These are phyloP conservation scores for Oidium heveae DNA, from an alignment of 2,329 filamentous ascomycete species.

Conservation along the genomic window DNA sequence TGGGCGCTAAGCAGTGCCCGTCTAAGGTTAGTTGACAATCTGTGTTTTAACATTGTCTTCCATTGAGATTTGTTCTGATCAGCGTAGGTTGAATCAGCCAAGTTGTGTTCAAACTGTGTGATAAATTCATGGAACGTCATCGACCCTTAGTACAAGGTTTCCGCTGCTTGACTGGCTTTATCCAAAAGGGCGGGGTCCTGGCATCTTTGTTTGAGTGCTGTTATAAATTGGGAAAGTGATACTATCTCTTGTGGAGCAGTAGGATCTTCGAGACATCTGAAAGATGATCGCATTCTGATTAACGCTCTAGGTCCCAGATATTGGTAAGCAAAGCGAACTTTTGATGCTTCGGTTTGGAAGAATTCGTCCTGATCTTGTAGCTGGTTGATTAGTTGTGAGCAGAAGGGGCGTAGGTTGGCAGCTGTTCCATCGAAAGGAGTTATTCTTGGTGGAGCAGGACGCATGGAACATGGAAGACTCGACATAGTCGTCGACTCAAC, in stretches of 20 bases:
- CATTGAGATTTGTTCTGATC: background rate
- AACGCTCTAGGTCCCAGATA: background rate
- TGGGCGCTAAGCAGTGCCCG: background rate
- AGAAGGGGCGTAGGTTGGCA: background rate
- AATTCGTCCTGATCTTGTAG: background rate
- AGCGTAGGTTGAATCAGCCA: background rate
- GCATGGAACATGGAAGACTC: background rate
- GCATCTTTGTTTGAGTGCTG: background rate
- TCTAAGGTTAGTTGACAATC: background rate
- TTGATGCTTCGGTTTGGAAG: background rate
- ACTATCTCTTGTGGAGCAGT: background rate
- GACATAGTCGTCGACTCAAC: background rate
- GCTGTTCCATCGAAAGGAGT: background rate
- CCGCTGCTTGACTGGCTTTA: background rate
- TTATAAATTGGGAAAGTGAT: background rate
- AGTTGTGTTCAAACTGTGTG: background rate
- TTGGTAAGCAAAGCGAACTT: too few species aligned
- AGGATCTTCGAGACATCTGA: background rate
- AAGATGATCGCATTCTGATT: background rate
- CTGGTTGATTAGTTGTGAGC: background rate
- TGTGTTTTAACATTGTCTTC: background rate
- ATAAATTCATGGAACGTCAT: conserved; percentile 1
- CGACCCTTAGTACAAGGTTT: background rate
- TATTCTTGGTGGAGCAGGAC: background rate
- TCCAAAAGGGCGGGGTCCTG: background rate